Base-by-base conservation (phyloP, 495 filamentous ascomycete species). In the Aspergillus biplanus region DNA sequence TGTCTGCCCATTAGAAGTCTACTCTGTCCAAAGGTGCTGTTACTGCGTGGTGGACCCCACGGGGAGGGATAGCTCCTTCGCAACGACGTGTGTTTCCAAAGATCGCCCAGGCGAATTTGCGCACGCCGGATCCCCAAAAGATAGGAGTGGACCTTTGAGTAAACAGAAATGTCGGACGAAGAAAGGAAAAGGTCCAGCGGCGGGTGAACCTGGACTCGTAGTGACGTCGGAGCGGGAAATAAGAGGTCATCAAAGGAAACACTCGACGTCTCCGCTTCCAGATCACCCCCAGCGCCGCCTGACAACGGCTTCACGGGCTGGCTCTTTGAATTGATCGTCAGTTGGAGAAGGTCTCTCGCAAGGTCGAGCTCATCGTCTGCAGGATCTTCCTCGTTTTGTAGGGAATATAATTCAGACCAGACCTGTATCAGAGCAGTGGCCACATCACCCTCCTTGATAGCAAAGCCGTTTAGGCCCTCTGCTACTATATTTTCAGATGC, bases 171-270 rank as follows among this genome's bases (percentile, higher is more conserved):
- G 63, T 97, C 92, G 2, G 87, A 77, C 33, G 82, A 78, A 32
- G 88, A 86, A 34, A 99, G 84, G 69, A 99, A 96, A 2, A 99
- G 79, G 65, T 97, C 94, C 1, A 97, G 73, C 0, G 95, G 93
- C 5, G 92, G 89, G 4, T 83, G 87, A 11, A 97, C 85, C 54
- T 89, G 84, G 31, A 94, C 79, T 2, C 86, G 89, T 35, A 99
- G 76, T 1, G 75, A 72, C 31, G 90, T 90, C 0, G 93, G 86
- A 2, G 85, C 85, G 11, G 93, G 92, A 57, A 97, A 89, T 1
- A 97, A 80, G 0, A 97, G 79, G 65, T 96, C 93, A 33, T 86
- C 85, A 71, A 97, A 99, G 0, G 71, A 71, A 32, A 80, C 73
- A 6, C 59, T 65, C 6, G 79, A 80, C 1, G 80, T 70, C 21